These are phyloP conservation scores for Sicyos baderoa DNA, from an alignment of 306 rosid genomes.

Conservation along the genomic window DNA sequence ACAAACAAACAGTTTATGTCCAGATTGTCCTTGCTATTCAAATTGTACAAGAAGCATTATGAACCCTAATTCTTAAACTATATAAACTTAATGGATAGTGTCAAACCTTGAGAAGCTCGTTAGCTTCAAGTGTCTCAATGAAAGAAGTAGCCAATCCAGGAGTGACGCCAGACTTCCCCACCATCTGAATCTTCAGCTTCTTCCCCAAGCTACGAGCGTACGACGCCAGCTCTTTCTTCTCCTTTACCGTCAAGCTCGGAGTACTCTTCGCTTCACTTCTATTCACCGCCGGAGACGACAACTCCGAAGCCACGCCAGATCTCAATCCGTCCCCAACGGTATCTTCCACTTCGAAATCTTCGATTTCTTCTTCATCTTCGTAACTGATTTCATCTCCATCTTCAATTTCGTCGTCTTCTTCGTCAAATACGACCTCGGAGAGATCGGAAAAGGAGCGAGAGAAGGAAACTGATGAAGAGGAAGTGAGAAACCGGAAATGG, in stretches of 20 bases:
- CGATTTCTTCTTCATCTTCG: conserved; percentile 18
- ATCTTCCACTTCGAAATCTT: conserved; percentile 24
- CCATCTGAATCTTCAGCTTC: conserved; percentile 79
- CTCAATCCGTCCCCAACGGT: conserved; percentile 19
- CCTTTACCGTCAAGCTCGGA: conserved; percentile 60
- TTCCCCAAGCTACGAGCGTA: conserved; percentile 81
- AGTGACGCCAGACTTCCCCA: conserved; percentile 83
- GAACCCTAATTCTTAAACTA: not conserved
- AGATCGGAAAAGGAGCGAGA: conserved; percentile 23
- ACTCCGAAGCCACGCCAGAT: conserved; percentile 18
- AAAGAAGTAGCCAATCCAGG: conserved; percentile 58
- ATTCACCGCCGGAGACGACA: conserved; percentile 34
- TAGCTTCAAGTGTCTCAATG: conserved; percentile 75
- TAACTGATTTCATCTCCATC: conserved; percentile 21
- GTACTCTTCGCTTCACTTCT: conserved; percentile 34
- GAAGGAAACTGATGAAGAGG: conserved; percentile 18
- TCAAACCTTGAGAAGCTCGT: conserved; percentile 86
- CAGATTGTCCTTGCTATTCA: not conserved
- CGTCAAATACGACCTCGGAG: not conserved
- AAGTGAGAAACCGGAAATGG: not conserved
- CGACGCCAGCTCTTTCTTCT: conserved; percentile 78
- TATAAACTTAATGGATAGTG: not conserved
- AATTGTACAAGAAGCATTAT: not conserved
- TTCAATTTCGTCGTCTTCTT: not conserved
- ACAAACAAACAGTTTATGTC: not conserved